Evolutionary conservation across 179 eudicot genomes (phyloP).

Genomic region (Carnegiea gigantea): DNA sequence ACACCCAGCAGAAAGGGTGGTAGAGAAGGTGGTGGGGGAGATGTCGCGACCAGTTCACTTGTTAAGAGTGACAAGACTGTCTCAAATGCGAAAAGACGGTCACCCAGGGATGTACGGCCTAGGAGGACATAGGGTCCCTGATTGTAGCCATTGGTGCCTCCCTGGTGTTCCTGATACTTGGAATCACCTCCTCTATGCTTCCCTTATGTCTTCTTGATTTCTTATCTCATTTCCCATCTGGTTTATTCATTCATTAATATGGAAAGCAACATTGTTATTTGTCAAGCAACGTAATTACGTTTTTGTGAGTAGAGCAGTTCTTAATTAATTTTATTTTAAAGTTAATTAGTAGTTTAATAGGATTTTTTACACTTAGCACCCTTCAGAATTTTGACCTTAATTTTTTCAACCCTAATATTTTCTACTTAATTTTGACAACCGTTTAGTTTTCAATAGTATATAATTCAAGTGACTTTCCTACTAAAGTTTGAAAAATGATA

Average conservation of each 20-base stretch:
- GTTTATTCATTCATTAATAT: neutral
- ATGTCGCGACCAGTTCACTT: slow-evolving; percentile 25
- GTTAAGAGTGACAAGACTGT: slow-evolving; percentile 26
- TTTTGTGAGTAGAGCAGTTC: no score
- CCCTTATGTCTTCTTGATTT: slow-evolving; percentile 9
- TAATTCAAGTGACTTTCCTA: no score
- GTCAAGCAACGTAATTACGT: neutral
- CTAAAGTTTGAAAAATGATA: no score
- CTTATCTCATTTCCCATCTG: neutral
- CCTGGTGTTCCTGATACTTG: slow-evolving; percentile 39
- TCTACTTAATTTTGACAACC: no score
- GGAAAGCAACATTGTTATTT: neutral
- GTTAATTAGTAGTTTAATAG: no score
- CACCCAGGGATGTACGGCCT: slow-evolving; percentile 36
- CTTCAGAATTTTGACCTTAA: no score
- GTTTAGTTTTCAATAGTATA: no score
- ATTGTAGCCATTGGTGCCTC: slow-evolving; percentile 41
- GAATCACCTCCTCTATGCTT: slow-evolving; percentile 35
- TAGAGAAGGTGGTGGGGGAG: slow-evolving; percentile 30
- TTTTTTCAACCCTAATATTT: no score
- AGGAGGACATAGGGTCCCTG: slow-evolving; percentile 32
- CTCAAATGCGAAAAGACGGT: slow-evolving; percentile 37
- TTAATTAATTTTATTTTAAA: no score
- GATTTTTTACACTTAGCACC: no score
- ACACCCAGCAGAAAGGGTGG: slow-evolving; percentile 30